These are phyloP conservation scores for Ophiostoma novo-ulmi DNA, from an alignment of 2,329 filamentous ascomycete species.

Conservation along the genomic window DNA sequence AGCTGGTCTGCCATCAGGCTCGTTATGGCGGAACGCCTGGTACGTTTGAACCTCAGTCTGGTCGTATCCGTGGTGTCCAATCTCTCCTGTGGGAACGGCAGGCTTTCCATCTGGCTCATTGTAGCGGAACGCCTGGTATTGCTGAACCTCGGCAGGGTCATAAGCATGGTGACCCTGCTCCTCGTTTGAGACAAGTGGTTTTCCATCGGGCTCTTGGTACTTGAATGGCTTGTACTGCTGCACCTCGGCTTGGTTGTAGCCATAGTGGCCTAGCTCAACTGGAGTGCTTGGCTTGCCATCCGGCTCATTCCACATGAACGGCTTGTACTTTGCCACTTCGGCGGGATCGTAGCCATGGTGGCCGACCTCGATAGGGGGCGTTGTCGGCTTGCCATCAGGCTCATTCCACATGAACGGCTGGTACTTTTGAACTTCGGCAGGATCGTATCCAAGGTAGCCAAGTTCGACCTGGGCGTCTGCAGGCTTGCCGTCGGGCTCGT, in stretches of 20 bases:
- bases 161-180: slow-evolving; percentile 19
- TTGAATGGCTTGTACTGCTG: slow-evolving; percentile 32
- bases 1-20: slow-evolving; percentile 30
- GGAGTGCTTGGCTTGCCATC: slow-evolving; percentile 31
- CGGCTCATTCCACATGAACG: slow-evolving; percentile 27
- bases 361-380: slow-evolving; percentile 31
- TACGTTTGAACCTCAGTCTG: slow-evolving; percentile 27
- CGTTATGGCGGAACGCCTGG: slow-evolving; percentile 36
- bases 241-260: slow-evolving; percentile 25
- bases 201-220: slow-evolving; percentile 35
- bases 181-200: slow-evolving; percentile 29
- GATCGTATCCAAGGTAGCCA: slow-evolving; percentile 26
- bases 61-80: slow-evolving; percentile 23
- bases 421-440: slow-evolving; percentile 28
- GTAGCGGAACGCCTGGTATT: slow-evolving; percentile 28
- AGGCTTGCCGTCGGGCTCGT: slow-evolving; percentile 33
- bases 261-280: slow-evolving; percentile 17
- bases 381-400: slow-evolving; percentile 30
- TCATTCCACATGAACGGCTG: slow-evolving; percentile 27
- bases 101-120: slow-evolving; percentile 28
- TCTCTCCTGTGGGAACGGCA: slow-evolving; percentile 32
- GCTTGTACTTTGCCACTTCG: slow-evolving; percentile 28
- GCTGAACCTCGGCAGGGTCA: slow-evolving; percentile 24
- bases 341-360: slow-evolving; percentile 23
- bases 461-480: slow-evolving; percentile 20